These are phyloP conservation scores for Coemansia sp. DNA, from an alignment of 192 early-diverging fungal species.

Conservation along the genomic window DNA sequence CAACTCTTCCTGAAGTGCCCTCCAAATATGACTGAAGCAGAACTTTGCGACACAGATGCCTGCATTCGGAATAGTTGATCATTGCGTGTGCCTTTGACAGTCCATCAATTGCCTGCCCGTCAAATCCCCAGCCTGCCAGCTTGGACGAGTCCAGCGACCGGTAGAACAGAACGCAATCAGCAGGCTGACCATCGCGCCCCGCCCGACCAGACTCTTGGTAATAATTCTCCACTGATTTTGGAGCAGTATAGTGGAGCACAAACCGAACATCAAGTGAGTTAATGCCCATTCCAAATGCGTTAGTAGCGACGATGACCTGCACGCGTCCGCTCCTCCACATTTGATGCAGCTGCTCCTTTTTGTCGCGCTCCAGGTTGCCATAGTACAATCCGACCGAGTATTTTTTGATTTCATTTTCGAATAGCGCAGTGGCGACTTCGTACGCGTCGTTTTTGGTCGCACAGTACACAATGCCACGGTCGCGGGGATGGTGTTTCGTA, in stretches of 20 bases:
- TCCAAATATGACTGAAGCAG: conserved; percentile 62
- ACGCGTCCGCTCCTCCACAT: conserved; percentile 40
- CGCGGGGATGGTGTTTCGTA: conserved; percentile 37
- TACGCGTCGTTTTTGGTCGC: conserved; percentile 65
- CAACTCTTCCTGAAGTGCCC: conserved; percentile 20
- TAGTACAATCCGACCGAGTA: conserved; percentile 64
- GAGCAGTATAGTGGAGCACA: conserved; percentile 53
- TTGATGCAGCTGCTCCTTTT: conserved; percentile 42
- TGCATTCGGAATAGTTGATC: conserved; percentile 64
- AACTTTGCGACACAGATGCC: conserved; percentile 61
- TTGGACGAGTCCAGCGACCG: conserved; percentile 64
- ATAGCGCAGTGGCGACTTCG: conserved; percentile 54
- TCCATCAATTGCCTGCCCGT: conserved; percentile 57
- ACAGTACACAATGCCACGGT: conserved; percentile 71
- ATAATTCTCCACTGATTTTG: conserved; percentile 60
- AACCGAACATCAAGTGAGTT: conserved; percentile 55
- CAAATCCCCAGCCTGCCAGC: conserved; percentile 61
- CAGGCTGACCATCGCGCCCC: conserved; percentile 66
- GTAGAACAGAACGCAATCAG: conserved; percentile 70
- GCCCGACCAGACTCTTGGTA: conserved; percentile 78
- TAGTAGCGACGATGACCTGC: conserved; percentile 55
- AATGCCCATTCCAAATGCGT: conserved; percentile 59
- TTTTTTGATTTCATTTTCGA: conserved; percentile 44
- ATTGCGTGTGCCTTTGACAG: conserved; percentile 61
- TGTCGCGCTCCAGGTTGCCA: conserved; percentile 59